phyloP scores from a whole-genome alignment of 116 monocot genomes.

The Iris pallida region DNA sequence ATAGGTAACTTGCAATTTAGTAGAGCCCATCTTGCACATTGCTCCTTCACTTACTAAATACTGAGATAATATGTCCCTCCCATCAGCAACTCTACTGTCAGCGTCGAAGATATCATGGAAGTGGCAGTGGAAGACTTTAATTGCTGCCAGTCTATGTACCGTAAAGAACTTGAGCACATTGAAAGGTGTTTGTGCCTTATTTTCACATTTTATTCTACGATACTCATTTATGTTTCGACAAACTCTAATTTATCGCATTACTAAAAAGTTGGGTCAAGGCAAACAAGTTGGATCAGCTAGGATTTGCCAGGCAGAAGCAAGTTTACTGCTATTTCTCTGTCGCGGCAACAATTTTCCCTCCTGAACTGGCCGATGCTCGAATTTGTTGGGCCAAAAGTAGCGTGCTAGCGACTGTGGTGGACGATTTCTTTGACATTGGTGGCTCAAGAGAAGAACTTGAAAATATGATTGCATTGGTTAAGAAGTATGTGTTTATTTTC shows the following conservation, averaged over 20 bases:
- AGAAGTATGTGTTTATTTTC: constrained; percentile 32
- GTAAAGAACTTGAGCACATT: constrained; percentile 51
- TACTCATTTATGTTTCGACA: neutral
- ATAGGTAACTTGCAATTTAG: no score
- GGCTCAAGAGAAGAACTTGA: constrained; percentile 69
- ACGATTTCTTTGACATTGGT: constrained; percentile 92
- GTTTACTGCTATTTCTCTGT: constrained; percentile 78
- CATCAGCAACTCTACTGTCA: constrained; percentile 19
- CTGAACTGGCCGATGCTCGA: constrained; percentile 64
- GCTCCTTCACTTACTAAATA: no score
- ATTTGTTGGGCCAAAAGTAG: constrained; percentile 69
- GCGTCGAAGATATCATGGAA: constrained; percentile 32
- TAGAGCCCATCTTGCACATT: no score
- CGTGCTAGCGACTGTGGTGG: constrained; percentile 66
- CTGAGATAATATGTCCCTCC: neutral
- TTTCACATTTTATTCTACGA: no score
- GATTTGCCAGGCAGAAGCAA: constrained; percentile 68
- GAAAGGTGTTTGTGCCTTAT: no score
- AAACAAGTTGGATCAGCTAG: constrained; percentile 64
- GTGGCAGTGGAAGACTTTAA: constrained; percentile 59
- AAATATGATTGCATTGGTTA: constrained; percentile 53
- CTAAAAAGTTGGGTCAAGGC: constrained; percentile 68
- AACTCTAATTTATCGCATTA: neutral
- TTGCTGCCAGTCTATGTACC: constrained; percentile 39
- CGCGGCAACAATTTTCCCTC: constrained; percentile 55